Evolutionary conservation across 1,139 yeast species (phyloP), one percentile per base, ranked within the genome.

Genomic region (Suhomyces yuchorum): DNA sequence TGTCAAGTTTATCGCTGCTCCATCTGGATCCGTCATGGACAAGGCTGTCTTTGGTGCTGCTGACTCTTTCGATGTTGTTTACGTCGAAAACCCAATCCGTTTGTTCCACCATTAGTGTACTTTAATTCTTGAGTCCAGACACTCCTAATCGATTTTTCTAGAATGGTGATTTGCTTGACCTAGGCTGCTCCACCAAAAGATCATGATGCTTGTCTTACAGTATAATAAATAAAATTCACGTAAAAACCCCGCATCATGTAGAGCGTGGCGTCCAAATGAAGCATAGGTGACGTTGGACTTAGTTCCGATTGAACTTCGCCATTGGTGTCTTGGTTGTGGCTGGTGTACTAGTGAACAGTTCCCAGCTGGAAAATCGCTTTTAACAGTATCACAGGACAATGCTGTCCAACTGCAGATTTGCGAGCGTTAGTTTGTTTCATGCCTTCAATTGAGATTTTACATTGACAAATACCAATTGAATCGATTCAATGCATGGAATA

Each of bases 21-120:
- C 99, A 53, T 82, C 96, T 46, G 99, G 99, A 46, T 90, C 97
- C 15, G 97, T 95, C 55, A 93, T 90, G 92, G 99, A 93, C 73
- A 86, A 88, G 78, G 96, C 93, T 50, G 99, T 93, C 43, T 84
- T 93, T 61, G 88, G 84, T 58, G 97, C 98, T 60, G 99, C 99
- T 59, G 95, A 93, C 72, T 82, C 95, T 51, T 82, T 83, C 65
- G 87, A 83, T 65, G 76, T 92, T 59, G 96, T 91, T 59, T 90
- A 92, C 66, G 92, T 91, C 59, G 97, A 91, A 75, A 90, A 92
- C 77, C 92, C 96, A 68, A 91, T 93, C 66, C 90, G 99, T 69
- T 78, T 93, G 70, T 93, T 93, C 96, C 99, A 93, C 71, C 99
- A 93, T 72, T 93, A 78, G 51, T 40, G 42, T 44, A 38, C 43